phyloP scores from a whole-genome alignment of 2,329 filamentous ascomycete species.

The Fusarium foetens region DNA sequence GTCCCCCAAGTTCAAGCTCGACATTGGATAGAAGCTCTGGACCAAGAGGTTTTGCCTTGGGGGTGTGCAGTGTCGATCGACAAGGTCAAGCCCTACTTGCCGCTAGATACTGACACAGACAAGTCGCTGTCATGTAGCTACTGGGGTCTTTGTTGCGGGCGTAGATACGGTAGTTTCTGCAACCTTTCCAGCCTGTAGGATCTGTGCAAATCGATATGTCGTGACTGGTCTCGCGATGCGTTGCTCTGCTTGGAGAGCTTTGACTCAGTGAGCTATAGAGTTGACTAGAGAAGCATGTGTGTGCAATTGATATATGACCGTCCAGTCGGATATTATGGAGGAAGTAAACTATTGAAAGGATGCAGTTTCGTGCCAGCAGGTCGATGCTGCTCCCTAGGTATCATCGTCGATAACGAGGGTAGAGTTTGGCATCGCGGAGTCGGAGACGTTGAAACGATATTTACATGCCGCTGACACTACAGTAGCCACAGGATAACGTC shows the following conservation, averaged over 20 bases:
- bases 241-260: conserved; percentile 12
- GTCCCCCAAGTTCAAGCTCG: conserved; percentile 1
- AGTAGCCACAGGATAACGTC: not conserved
- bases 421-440: not conserved
- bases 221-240: not conserved
- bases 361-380: not conserved
- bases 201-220: conserved; percentile 12
- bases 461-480: not conserved
- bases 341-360: not conserved
- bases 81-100: conserved; percentile 1
- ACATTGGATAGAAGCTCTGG: conserved; percentile 6
- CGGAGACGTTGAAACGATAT: not conserved
- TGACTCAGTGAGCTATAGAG: not conserved
- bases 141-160: conserved; percentile 3
- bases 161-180: conserved; percentile 10
- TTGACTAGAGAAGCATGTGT: not conserved
- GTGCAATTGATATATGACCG: not conserved
- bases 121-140: not conserved
- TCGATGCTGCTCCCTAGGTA: not conserved
- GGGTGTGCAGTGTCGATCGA: conserved; percentile 20
- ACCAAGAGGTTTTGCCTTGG: not conserved
- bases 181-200: conserved; percentile 7
- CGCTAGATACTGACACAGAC: conserved; percentile 7
- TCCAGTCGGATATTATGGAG: conserved; percentile 11
- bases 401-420: not conserved